These are phyloP conservation scores for Pseudogymnoascus sp. DNA, from an alignment of 2,329 filamentous ascomycete species.

Conservation along the genomic window DNA sequence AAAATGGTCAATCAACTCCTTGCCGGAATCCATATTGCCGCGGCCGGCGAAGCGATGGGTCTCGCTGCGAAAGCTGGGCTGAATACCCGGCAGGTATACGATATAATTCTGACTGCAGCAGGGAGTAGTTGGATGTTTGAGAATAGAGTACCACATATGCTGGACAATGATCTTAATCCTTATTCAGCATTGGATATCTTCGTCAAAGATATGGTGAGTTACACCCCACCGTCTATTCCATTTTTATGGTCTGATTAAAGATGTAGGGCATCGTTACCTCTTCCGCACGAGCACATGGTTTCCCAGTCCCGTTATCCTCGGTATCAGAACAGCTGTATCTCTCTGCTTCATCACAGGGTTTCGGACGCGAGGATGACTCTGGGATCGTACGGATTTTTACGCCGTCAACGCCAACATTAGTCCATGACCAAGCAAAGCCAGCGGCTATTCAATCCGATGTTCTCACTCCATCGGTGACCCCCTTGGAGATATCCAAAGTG, in stretches of 20 bases:
- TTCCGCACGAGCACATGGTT: constrained; percentile 21
- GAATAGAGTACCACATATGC: neutral
- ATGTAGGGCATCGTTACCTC: constrained; percentile 19
- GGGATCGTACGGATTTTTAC: constrained; percentile 24
- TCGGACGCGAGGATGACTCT: constrained; percentile 25
- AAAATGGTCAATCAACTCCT: constrained; percentile 58
- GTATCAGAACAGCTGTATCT: constrained; percentile 22
- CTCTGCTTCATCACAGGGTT: constrained; percentile 22
- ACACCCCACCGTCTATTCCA: neutral
- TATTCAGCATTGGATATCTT: constrained; percentile 31
- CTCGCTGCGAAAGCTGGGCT: constrained; percentile 49
- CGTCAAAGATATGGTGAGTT: constrained; percentile 30
- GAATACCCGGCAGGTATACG: constrained; percentile 29
- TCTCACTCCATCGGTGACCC: constrained; percentile 11
- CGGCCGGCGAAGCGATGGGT: constrained; percentile 51
- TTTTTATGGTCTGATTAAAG: neutral
- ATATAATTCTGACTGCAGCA: neutral
- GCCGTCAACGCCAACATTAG: constrained; percentile 4
- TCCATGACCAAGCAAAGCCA: neutral
- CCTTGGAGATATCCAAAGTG: constrained; percentile 21
- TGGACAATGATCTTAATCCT: constrained; percentile 31
- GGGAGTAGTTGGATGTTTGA: neutral
- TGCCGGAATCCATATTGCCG: constrained; percentile 54
- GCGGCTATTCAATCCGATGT: neutral
- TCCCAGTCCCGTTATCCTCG: constrained; percentile 26